Base-by-base conservation (phyloP, 1,139 yeast species). In the Entelexis paramagnoliae region DNA sequence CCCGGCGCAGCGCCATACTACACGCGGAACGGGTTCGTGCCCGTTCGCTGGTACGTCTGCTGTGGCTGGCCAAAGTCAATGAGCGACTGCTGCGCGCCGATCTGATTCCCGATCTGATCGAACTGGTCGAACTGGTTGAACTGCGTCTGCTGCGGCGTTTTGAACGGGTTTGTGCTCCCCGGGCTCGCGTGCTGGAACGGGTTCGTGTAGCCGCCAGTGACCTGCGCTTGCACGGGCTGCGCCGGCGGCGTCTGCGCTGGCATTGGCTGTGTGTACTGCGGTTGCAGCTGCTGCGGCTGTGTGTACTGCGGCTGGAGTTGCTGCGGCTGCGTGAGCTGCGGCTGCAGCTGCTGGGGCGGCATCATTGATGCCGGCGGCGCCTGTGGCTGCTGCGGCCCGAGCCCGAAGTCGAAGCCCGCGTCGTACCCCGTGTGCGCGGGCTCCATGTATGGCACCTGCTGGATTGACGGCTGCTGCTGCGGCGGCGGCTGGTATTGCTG, bases 21-120 rank as follows among this genome's bases (percentile, higher is more conserved):
- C 11, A 34, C 48, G n/a, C 59, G 53, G 56, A 56, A 56, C 34
- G 59, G 59, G 50, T 56, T 56, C 9, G 52, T 56, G 14, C 59
- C 59, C 10, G 58, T 55, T 8, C 33, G 29, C 41, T 55, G 58
- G 30, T 24, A 24, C 9, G 50, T 13, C 34, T 41, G 45, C 36
- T 50, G 53, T 20, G 52, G 56, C 49, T 48, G 51, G 24, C 57
- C 56, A 16, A 54, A 54, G 32, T 54, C 57, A 14, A 53, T 51
- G 34, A 54, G 51, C 45, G 49, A 53, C 20, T 51, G 52, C 49
- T 51, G 54, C 1, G 30, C 32, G 6, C 38, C 46, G 11, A 32
- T 32, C 34, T 41, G 45, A 26, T 41, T 41, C 26, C 45, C 45
- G 13, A 43, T 43, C 10, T 43, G 46, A 17, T 43, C 38, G 16